Conservation (phyloP, 2,329 filamentous ascomycete genomes). For the Exophiala alcalophila region DNA sequence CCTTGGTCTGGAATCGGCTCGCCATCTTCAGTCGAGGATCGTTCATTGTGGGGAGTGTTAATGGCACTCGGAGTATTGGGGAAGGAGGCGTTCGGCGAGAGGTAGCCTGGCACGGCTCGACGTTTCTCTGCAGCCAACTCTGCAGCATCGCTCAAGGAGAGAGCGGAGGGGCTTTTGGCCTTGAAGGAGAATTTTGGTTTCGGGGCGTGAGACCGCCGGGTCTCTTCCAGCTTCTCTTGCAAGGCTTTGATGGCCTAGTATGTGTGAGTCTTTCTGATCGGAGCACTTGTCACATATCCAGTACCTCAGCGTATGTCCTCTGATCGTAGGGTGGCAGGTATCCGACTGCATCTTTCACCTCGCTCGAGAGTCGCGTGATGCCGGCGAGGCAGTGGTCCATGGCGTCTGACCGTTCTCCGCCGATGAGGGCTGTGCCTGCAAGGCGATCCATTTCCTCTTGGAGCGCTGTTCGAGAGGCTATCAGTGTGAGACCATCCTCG, state of each 20-base stretch:
- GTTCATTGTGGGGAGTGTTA: slow-evolving; percentile 23
- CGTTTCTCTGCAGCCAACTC: slow-evolving; percentile 51
- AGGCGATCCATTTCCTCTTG: slow-evolving; percentile 73
- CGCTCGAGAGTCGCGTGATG: slow-evolving; percentile 76
- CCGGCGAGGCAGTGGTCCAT: slow-evolving; percentile 75
- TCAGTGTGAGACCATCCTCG: too few relatives aligned
- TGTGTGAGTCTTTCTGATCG: background rate
- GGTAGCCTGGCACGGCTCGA: slow-evolving; percentile 43
- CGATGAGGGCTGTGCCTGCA: slow-evolving; percentile 58
- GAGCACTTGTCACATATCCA: slow-evolving; percentile 3
- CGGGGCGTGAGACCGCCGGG: slow-evolving; percentile 65
- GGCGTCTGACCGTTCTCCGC: slow-evolving; percentile 74
- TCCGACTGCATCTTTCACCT: slow-evolving; percentile 78
- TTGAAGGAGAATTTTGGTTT: slow-evolving; percentile 84
- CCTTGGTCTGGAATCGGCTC: slow-evolving; percentile 19
- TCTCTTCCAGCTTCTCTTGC: slow-evolving; percentile 72
- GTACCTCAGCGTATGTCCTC: slow-evolving; percentile 75
- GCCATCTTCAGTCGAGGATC: slow-evolving; percentile 39
- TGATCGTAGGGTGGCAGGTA: slow-evolving; percentile 88
- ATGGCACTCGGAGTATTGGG: slow-evolving; percentile 25
- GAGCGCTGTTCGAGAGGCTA: slow-evolving; percentile 59
- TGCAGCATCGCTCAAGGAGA: slow-evolving; percentile 56
- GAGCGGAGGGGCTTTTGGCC: slow-evolving; percentile 54
- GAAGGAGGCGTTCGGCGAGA: slow-evolving; percentile 39
- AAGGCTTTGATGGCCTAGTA: slow-evolving; percentile 72